Evolutionary conservation across 768 basidiomycete genomes (phyloP).

Genomic region (Leucosporidium yakuticum): DNA sequence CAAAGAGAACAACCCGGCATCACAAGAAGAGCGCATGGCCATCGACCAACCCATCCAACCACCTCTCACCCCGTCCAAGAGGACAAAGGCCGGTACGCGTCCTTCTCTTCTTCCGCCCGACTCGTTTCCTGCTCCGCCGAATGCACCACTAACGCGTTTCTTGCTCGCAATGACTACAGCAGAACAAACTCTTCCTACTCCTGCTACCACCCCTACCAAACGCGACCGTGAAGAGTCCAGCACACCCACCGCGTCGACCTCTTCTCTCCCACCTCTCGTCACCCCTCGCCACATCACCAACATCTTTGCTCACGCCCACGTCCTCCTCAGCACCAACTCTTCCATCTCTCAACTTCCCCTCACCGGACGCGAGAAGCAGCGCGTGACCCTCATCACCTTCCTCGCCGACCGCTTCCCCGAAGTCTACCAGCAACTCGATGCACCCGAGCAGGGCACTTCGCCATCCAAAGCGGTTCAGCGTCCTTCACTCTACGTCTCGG

Average conservation of each 20-base stretch:
- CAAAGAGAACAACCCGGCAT: too few species aligned
- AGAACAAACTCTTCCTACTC: neutral
- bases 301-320: constrained; percentile 27
- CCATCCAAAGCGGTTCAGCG: neutral
- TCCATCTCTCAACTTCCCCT: constrained; percentile 45
- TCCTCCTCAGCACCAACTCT: constrained; percentile 46
- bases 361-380: constrained; percentile 65
- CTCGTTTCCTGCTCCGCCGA: too few species aligned
- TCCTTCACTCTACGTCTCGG: constrained; percentile 69
- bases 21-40: too few species aligned
- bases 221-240: neutral
- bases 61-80: too few species aligned
- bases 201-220: constrained; percentile 4
- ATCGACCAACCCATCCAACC: too few species aligned
- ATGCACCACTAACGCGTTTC: too few species aligned
- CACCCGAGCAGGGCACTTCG: constrained; percentile 20
- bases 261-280: neutral
- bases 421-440: constrained; percentile 38
- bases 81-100: neutral
- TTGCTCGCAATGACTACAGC: neutral
- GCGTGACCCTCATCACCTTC: constrained; percentile 56
- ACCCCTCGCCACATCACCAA: constrained; percentile 15
- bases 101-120: neutral
- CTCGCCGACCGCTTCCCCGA: constrained; percentile 52
- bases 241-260: neutral